Base-by-base conservation (phyloP, 169 alveolate species). In the Plasmodium berghei region DNA sequence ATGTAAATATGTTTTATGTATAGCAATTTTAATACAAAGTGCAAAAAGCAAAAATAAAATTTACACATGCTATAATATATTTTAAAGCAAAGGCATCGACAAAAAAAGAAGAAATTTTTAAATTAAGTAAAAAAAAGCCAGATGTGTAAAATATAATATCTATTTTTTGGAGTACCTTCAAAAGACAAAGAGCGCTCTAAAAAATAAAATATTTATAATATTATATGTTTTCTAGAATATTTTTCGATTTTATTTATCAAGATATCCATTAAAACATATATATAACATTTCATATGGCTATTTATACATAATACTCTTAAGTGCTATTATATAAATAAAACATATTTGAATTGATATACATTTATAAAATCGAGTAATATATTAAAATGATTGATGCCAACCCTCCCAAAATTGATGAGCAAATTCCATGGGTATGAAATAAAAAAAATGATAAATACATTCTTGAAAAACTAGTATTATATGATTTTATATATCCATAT, bases 391-490 rank as follows among this genome's bases (percentile, higher is more conserved):
- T 59, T 40, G 77, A 77, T 40, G 89, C 64, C 42, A 67, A 77
- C 49, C 14, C 26, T 48, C 77, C 49, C 56, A 77, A 66, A 58
- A 16, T 48, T 63, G 75, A 66, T 12, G 89, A 77, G 66, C 89
- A 40, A 64, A 62, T 75, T 24, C 89, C 89, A 63, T 77, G 89
- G 89, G 89, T 77, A 77, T 16, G 75, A 16, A 40, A 24, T 49
- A 34, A 72, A 72, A 28, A 24, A 28, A 18, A 18, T 46, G 48
- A 62, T 26, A 46, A 61, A n/a, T 54, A 49, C 16, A 10, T 20
- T n/a, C 52, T 10, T 73, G 42, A 58, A 45, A 59, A 73, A 58
- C 10, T 8, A 73, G 22, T 59, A 24, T 9, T 26, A 12, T 63
- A 34, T 18, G 40, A 34, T 63, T 16, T 1, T 58, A 58, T 16